These are phyloP conservation scores for Dichotomopilus funicola DNA, from an alignment of 2,329 filamentous ascomycete species.

Conservation along the genomic window DNA sequence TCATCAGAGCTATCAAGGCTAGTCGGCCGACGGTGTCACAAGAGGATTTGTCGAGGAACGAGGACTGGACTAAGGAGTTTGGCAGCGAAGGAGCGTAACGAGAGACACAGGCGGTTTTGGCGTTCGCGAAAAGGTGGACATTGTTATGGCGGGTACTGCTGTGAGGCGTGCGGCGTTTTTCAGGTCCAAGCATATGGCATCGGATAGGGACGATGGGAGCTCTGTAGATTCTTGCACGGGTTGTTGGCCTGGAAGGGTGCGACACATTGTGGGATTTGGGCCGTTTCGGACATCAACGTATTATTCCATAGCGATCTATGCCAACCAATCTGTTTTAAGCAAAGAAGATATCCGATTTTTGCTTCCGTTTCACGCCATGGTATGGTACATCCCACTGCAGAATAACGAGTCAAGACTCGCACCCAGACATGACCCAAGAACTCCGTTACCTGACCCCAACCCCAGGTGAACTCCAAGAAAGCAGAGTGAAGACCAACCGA, in stretches of 20 bases:
- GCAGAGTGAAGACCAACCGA: constrained; percentile 16
- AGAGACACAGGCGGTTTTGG: neutral
- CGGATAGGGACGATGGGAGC: neutral
- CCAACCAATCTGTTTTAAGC: too few relatives aligned
- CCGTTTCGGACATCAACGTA: too few relatives aligned
- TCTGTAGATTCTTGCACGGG: too few relatives aligned
- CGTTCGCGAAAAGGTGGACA: neutral
- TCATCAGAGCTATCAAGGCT: constrained; percentile 82
- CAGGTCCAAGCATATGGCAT: constrained; percentile 6
- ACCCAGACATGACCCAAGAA: constrained; percentile 14
- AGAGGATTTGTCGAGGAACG: constrained; percentile 75
- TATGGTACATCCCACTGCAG: constrained; percentile 24
- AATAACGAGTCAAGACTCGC: constrained; percentile 10
- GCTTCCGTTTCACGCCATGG: constrained; percentile 16
- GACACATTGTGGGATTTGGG: too few relatives aligned
- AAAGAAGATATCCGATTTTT: neutral
- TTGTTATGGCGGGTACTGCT: neutral
- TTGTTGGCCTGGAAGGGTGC: too few relatives aligned
- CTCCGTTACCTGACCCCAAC: constrained; percentile 20
- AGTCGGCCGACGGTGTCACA: constrained; percentile 84
- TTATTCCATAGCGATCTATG: too few relatives aligned
- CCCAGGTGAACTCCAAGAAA: constrained; percentile 22
- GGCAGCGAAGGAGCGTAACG: constrained; percentile 71
- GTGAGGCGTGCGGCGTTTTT: constrained; percentile 20
- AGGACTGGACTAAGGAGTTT: constrained; percentile 94